Evolutionary conservation across 441 rosid species (phyloP).

Genomic region (Kokia cookei): DNA sequence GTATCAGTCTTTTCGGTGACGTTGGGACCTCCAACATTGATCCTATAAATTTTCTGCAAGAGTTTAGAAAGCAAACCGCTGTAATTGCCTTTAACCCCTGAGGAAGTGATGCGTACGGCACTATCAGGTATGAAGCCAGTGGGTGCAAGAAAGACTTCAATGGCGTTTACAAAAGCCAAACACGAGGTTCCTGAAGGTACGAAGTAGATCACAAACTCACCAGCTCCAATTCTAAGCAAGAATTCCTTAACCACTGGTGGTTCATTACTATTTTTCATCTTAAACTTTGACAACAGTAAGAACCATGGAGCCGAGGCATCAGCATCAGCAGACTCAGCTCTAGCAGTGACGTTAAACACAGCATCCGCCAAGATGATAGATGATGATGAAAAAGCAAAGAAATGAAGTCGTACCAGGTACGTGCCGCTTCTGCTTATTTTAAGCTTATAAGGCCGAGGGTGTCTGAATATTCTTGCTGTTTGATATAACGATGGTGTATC

Average conservation of each 20-base stretch:
- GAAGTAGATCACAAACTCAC: constrained; percentile 18
- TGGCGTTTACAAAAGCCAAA: constrained; percentile 48
- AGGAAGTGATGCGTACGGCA: constrained; percentile 10
- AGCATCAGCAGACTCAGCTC: too few relatives aligned
- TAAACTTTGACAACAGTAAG: constrained; percentile 27
- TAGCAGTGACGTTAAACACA: constrained; percentile 13
- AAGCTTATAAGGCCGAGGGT: constrained; percentile 21
- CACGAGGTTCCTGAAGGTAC: constrained; percentile 6
- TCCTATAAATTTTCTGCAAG: constrained; percentile 30
- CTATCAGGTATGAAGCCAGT: constrained; percentile 22
- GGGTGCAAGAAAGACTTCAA: constrained; percentile 46
- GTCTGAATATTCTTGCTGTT: constrained; percentile 43
- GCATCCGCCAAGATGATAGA: constrained; percentile 26
- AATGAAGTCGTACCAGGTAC: constrained; percentile 53
- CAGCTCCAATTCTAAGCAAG: constrained; percentile 10
- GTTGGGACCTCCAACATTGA: constrained; percentile 43
- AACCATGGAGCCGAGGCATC: constrained; percentile 29
- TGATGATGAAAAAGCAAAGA: constrained; percentile 25
- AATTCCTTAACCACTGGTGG: constrained; percentile 16
- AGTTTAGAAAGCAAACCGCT: constrained; percentile 19
- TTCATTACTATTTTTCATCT: not conserved
- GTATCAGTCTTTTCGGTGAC: constrained; percentile 34
- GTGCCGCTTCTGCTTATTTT: constrained; percentile 20
- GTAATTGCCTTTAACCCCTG: constrained; percentile 4
- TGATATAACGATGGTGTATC: constrained; percentile 21